Evolutionary conservation across 1,284 basidiomycete genomes (phyloP).

Genomic region (Rhodotorula mucilaginosa): DNA sequence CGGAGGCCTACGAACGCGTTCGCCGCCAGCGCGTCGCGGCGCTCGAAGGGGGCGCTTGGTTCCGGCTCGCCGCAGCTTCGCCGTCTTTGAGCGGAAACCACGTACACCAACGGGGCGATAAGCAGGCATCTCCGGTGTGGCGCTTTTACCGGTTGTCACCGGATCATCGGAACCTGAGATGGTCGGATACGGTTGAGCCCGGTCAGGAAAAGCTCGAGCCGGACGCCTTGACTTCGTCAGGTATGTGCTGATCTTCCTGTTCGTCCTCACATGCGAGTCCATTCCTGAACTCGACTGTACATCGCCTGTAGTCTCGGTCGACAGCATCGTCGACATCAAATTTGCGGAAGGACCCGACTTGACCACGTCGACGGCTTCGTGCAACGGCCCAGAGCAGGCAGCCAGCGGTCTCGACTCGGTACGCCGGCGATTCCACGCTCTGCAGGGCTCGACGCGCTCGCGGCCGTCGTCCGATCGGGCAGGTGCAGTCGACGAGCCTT

Average conservation of each 20-base stretch:
- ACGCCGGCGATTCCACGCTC: background rate
- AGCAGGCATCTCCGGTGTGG: slow-evolving; percentile 35
- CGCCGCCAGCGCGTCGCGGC: slow-evolving; percentile 85
- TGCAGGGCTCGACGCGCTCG: slow-evolving; percentile 53
- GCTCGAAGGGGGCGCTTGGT: slow-evolving; percentile 85
- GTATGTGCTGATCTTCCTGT: slow-evolving; percentile 44
- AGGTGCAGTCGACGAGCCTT: background rate
- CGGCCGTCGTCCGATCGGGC: slow-evolving; percentile 29
- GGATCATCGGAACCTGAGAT: slow-evolving; percentile 74
- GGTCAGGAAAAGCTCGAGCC: slow-evolving; percentile 73
- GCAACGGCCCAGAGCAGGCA: background rate
- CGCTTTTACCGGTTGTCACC: slow-evolving; percentile 51
- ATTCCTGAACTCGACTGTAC: slow-evolving; percentile 53
- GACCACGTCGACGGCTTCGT: background rate
- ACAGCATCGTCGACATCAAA: background rate
- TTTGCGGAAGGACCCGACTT: background rate
- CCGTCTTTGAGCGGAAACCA: slow-evolving; percentile 48
- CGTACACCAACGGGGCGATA: background rate
- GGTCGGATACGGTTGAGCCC: slow-evolving; percentile 72
- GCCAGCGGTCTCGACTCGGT: background rate
- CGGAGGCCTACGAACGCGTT: slow-evolving; percentile 89
- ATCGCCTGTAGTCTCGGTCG: background rate
- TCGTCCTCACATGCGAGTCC: background rate
- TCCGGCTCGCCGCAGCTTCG: slow-evolving; percentile 60
- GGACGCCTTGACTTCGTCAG: slow-evolving; percentile 80